Evolutionary conservation across 805 yeast species (phyloP).

Genomic region (Candida xyloterini): DNA sequence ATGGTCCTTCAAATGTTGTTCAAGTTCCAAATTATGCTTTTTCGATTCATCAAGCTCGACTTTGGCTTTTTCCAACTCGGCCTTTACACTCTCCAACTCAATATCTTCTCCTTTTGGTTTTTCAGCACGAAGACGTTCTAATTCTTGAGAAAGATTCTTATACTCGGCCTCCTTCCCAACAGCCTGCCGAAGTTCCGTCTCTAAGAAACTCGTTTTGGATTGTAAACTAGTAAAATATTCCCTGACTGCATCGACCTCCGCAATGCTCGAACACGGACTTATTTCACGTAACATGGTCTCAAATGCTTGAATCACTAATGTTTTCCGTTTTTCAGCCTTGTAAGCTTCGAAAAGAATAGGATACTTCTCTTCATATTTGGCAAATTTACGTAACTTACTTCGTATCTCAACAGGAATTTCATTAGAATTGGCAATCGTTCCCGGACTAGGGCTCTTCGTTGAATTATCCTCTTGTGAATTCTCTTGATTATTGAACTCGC

Average conservation of each 20-base stretch:
- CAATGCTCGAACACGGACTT: conserved; percentile 75
- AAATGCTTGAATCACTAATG: conserved; percentile 55
- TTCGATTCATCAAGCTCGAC: background rate
- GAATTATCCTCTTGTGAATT: background rate
- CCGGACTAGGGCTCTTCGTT: too few relatives aligned
- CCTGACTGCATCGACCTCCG: conserved; percentile 67
- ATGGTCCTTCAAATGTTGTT: background rate
- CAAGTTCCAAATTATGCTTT: conserved; percentile 1
- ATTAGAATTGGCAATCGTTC: background rate
- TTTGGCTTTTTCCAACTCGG: background rate
- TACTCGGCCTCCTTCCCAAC: conserved; percentile 23
- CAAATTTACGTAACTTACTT: conserved; percentile 67
- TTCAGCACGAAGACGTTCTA: conserved; percentile 1
- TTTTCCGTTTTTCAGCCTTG: conserved; percentile 70
- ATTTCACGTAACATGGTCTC: conserved; percentile 71
- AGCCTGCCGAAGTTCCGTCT: conserved; percentile 59
- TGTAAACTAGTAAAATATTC: conserved; percentile 66
- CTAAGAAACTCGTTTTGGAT: conserved; percentile 57
- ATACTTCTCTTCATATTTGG: conserved; percentile 86
- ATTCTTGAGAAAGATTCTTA: conserved; percentile 10
- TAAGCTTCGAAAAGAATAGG: conserved; percentile 84
- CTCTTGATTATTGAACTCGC: conserved; percentile 28
- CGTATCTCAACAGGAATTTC: conserved; percentile 56
- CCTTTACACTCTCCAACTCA: background rate
- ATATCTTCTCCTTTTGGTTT: conserved; percentile 3